These are phyloP conservation scores for Diutina neorugosa DNA, from an alignment of 1,139 yeast species.

Conservation along the genomic window DNA sequence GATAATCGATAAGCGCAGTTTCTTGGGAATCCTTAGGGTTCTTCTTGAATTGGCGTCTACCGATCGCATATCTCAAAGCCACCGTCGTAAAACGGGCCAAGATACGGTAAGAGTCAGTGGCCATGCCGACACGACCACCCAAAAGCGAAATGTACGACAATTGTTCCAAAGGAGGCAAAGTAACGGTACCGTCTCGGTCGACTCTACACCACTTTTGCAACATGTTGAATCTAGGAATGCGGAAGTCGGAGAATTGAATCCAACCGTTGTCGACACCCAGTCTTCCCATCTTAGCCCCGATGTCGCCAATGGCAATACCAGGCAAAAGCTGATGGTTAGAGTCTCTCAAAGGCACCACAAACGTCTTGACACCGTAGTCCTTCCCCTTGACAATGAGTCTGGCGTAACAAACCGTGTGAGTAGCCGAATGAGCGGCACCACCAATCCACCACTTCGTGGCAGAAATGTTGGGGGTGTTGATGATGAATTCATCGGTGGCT, in stretches of 20 bases:
- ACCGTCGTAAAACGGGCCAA: slow-evolving; percentile 11
- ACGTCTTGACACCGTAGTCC: slow-evolving; percentile 12
- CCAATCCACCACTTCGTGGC: slow-evolving; percentile 14
- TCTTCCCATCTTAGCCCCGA: slow-evolving; percentile 12
- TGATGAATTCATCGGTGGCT: slow-evolving; percentile 10
- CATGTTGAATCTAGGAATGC: slow-evolving; percentile 12
- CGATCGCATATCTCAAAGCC: slow-evolving; percentile 11
- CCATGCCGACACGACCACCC: slow-evolving; percentile 12
- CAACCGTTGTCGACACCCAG: slow-evolving; percentile 13
- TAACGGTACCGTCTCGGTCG: slow-evolving; percentile 9
- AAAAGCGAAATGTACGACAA: slow-evolving; percentile 11
- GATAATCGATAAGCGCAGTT: slow-evolving; percentile 11
- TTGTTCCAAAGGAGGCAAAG: slow-evolving; percentile 11
- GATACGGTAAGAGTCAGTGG: slow-evolving; percentile 11
- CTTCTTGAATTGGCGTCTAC: slow-evolving; percentile 11
- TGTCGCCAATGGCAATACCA: slow-evolving; percentile 11
- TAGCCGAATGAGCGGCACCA: slow-evolving; percentile 12
- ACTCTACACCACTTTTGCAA: slow-evolving; percentile 11
- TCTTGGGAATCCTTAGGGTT: slow-evolving; percentile 7
- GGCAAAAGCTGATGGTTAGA: slow-evolving; percentile 11
- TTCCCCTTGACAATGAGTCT: slow-evolving; percentile 10
- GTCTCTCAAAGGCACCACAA: slow-evolving; percentile 12
- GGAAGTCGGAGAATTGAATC: slow-evolving; percentile 11
- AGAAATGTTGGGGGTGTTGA: slow-evolving; percentile 12
- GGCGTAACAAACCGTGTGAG: slow-evolving; percentile 11